Conservation (phyloP, 306 rosid species). For the Comarum palustre region DNA sequence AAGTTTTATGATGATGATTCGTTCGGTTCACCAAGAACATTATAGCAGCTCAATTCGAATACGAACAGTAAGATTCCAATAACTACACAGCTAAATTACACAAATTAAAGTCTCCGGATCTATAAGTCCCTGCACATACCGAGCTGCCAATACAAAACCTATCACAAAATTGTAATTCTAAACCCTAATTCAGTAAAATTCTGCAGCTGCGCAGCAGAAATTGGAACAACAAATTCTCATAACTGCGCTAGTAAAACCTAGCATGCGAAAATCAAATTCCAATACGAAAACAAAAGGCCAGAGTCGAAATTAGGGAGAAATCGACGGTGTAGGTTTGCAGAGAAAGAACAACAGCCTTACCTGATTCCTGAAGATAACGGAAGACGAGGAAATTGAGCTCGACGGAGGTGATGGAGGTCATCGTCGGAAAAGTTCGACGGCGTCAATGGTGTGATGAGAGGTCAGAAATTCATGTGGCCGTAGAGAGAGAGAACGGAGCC, state of each 20-base stretch:
- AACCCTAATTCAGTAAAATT: conserved; percentile 33
- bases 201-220: conserved; percentile 8
- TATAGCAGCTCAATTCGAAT: background rate
- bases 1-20: background rate
- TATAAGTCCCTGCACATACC: conserved; percentile 1
- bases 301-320: background rate
- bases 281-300: too few relatives aligned
- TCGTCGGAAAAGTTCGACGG: conserved; percentile 35
- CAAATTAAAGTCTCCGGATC: conserved; percentile 26
- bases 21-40: background rate
- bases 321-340: background rate
- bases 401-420: conserved; percentile 71
- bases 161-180: background rate
- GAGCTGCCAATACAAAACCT: background rate
- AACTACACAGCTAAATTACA: background rate
- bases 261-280: conserved; percentile 9
- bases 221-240: background rate
- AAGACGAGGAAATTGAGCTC: conserved; percentile 80
- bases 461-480: conserved; percentile 37
- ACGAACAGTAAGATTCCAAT: background rate
- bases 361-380: conserved; percentile 96
- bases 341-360: conserved; percentile 27
- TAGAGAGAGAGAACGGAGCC: background rate
- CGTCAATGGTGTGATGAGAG: conserved; percentile 29
- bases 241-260: conserved; percentile 15